These are phyloP conservation scores for Coffea eugenioides DNA, from an alignment of 257 asterid species.

Conservation along the genomic window DNA sequence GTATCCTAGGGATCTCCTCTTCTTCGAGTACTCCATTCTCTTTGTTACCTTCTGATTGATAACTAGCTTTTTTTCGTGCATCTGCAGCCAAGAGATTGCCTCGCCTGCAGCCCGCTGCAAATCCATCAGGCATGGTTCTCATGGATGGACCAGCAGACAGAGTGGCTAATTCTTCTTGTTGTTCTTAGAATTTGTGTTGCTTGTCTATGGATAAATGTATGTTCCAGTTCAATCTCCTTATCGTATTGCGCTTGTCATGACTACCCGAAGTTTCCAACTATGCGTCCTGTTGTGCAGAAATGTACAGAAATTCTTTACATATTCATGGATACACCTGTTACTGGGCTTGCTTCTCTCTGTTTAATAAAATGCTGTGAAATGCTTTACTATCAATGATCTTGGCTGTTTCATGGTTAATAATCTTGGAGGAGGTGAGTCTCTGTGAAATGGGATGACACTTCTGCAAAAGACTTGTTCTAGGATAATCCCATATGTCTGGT, in stretches of 20 bases:
- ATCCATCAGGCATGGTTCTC: slow-evolving; percentile 82
- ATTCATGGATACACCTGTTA: neutral
- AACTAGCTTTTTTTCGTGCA: neutral
- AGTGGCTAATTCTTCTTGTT: slow-evolving; percentile 45
- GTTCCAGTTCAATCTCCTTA: neutral
- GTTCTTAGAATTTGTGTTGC: slow-evolving; percentile 37
- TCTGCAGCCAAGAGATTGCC: slow-evolving; percentile 79
- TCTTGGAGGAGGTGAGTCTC: neutral
- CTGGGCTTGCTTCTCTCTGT: neutral
- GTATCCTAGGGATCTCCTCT: neutral
- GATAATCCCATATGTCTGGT: too few species aligned
- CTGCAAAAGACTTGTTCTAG: too few species aligned
- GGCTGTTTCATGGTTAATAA: neutral
- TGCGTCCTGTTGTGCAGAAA: neutral
- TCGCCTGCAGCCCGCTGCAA: slow-evolving; percentile 70
- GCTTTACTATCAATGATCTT: neutral
- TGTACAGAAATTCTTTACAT: slow-evolving; percentile 10
- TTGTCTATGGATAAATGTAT: neutral
- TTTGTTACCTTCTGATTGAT: neutral
- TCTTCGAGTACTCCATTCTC: neutral
- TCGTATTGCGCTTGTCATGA: neutral
- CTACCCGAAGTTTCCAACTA: neutral
- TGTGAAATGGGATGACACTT: neutral
- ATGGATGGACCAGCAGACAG: slow-evolving; percentile 67
- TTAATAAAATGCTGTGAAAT: neutral